A percentile compares a stretch with the other conserved stretches of the same genome.
Conservation (phyloP, 495 filamentous ascomycete species). For the Hapsidospora chrysogenum region DNA sequence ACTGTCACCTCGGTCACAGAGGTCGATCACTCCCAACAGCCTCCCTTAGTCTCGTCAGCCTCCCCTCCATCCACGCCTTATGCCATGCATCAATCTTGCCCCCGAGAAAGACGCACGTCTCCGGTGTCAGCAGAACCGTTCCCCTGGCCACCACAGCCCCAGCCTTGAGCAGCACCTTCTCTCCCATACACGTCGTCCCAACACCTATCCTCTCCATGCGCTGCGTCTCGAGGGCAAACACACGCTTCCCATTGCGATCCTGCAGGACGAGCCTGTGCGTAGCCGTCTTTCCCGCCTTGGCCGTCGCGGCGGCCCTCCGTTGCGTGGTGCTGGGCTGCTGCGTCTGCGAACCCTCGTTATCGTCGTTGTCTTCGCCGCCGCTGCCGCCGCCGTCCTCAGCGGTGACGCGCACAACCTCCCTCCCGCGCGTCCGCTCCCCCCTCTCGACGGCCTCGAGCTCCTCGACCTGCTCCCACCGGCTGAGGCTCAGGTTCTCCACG, state of each 20-base stretch:
- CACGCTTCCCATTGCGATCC: conserved; percentile 52
- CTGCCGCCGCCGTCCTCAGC: conserved; percentile 23
- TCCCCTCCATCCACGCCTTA: conserved; percentile 53
- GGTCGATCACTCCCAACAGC: conserved; percentile 25
- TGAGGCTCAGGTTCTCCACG: conserved; percentile 62
- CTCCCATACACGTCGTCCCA: conserved; percentile 53
- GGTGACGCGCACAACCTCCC: conserved; percentile 64
- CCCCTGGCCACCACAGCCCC: conserved; percentile 52
- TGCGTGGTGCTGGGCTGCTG: background rate
- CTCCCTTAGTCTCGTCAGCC: conserved; percentile 50
- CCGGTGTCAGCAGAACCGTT: conserved; percentile 56
- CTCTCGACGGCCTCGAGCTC: conserved; percentile 66
- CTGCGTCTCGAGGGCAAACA: conserved; percentile 59
- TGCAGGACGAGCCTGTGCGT: conserved; percentile 73
- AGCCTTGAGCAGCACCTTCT: conserved; percentile 59
- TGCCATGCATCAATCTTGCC: conserved; percentile 78
- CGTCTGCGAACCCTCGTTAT: conserved; percentile 8
- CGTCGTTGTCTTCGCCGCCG: no score
- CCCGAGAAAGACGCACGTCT: conserved; percentile 47
- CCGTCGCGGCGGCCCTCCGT: background rate
- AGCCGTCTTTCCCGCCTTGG: conserved; percentile 19
- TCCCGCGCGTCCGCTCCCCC: conserved; percentile 65
- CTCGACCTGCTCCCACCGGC: conserved; percentile 74
- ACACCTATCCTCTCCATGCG: conserved; percentile 45
- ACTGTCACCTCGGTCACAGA: background rate